A percentile compares a stretch with the other conserved stretches of the same genome.
These are phyloP conservation scores for Termitomyces sp. DNA, from an alignment of 768 basidiomycete species.

Conservation along the genomic window DNA sequence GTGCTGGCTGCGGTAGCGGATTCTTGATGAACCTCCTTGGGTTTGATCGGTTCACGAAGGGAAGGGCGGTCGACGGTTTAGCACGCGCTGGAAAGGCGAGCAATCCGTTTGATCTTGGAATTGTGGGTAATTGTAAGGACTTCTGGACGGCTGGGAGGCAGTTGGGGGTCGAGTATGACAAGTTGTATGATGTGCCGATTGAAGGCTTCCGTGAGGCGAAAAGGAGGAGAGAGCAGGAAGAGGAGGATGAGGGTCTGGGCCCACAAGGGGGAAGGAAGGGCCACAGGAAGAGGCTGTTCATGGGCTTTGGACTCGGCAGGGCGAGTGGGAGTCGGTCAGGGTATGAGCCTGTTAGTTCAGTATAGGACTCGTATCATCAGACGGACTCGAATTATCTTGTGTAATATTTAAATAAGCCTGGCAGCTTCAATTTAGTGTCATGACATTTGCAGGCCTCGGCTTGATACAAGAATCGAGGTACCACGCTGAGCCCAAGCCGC, in stretches of 20 bases:
- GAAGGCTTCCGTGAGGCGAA: conserved; percentile 83
- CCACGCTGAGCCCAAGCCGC: too few species aligned
- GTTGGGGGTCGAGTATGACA: conserved; percentile 87
- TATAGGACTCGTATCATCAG: conserved; percentile 17
- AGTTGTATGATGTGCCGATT: conserved; percentile 80
- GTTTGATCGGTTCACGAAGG: conserved; percentile 90
- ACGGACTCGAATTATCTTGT: not conserved
- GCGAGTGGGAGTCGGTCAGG: conserved; percentile 46
- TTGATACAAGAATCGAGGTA: too few species aligned
- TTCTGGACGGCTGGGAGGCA: conserved; percentile 89
- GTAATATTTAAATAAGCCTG: not conserved
- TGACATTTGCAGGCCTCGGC: not conserved
- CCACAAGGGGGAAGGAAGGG: conserved; percentile 22
- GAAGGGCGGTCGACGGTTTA: conserved; percentile 84
- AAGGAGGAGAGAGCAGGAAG: conserved; percentile 51
- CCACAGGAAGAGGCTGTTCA: conserved; percentile 47
- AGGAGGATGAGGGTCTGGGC: conserved; percentile 38
- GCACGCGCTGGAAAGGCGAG: conserved; percentile 66
- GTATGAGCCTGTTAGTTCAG: conserved; percentile 67
- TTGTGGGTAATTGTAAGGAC: conserved; percentile 78
- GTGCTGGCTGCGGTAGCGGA: conserved; percentile 42
- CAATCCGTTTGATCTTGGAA: conserved; percentile 90
- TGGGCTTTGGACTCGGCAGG: conserved; percentile 47
- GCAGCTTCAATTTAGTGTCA: not conserved
- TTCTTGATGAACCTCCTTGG: conserved; percentile 91